Conservation (phyloP, 768 basidiomycete species). For the Dentipellis sp. region DNA sequence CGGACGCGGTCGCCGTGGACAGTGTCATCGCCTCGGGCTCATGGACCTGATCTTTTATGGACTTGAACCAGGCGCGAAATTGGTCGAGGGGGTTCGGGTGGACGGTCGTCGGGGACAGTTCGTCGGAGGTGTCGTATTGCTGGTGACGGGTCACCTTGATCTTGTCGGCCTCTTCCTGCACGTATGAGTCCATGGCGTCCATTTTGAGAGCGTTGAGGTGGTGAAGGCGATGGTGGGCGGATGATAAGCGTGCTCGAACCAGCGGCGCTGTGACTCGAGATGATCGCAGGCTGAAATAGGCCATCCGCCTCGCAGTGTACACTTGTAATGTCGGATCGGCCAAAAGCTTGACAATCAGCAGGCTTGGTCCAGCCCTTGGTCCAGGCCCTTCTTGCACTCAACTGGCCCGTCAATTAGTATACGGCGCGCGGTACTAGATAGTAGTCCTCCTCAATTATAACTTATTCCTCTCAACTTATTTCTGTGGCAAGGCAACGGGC, state of each 20-base stretch:
- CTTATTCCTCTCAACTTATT: no score
- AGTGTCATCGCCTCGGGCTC: constrained; percentile 91
- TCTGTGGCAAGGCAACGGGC: no score
- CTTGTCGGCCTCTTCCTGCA: constrained; percentile 41
- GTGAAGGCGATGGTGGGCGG: neutral
- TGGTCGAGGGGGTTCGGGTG: constrained; percentile 67
- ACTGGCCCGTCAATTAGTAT: no score
- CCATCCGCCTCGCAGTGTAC: neutral
- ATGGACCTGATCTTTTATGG: constrained; percentile 49
- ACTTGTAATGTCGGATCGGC: no score
- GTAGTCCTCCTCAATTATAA: no score
- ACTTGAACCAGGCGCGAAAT: constrained; percentile 82
- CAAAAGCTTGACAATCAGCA: no score
- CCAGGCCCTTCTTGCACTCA: no score
- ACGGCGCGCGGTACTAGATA: no score
- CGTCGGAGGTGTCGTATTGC: constrained; percentile 67
- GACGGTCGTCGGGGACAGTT: constrained; percentile 55
- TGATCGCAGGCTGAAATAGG: neutral
- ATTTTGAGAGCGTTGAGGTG: neutral
- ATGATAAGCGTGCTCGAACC: neutral
- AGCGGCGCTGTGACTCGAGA: neutral
- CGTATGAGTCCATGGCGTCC: constrained; percentile 12
- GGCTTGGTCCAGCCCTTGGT: no score
- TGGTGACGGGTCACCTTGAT: constrained; percentile 63
- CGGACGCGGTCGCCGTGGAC: constrained; percentile 59